A percentile compares a stretch with the other conserved stretches of the same genome.
Evolutionary conservation across 768 basidiomycete species (phyloP).

Genomic region (Boletus coccyginus): DNA sequence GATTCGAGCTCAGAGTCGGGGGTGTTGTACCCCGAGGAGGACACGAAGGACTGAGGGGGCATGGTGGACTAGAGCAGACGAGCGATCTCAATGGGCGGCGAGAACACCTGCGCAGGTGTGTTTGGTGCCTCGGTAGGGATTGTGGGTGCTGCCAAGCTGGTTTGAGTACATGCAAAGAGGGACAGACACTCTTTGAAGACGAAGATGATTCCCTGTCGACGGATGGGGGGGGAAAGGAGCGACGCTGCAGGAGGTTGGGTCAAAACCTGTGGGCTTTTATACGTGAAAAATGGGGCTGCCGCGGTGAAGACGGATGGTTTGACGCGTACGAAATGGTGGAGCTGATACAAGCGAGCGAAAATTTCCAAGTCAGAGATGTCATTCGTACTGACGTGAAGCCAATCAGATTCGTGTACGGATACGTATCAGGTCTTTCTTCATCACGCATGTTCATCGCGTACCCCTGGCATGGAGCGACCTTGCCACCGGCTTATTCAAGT

Average conservation of each 20-base stretch:
- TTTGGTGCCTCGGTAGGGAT: constrained; percentile 82
- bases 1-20: constrained; percentile 73
- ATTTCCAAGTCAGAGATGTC: constrained; percentile 21
- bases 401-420: constrained; percentile 3
- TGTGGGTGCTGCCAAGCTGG: constrained; percentile 87
- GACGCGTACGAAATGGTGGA: constrained; percentile 6
- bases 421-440: not conserved
- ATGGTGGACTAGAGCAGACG: constrained; percentile 37
- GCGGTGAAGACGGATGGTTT: not conserved
- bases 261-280: constrained; percentile 22
- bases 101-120: constrained; percentile 76
- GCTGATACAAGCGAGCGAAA: constrained; percentile 2
- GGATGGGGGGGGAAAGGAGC: not conserved
- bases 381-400: constrained; percentile 7
- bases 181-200: constrained; percentile 31
- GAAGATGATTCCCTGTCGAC: constrained; percentile 4
- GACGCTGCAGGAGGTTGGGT: not conserved
- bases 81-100: constrained; percentile 39
- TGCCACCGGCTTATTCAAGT: not conserved
- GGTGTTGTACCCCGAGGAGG: constrained; percentile 68
- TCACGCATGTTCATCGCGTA: not conserved
- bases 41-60: constrained; percentile 42
- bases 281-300: constrained; percentile 22
- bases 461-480: not conserved
- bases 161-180: constrained; percentile 90